A percentile compares a stretch with the other conserved stretches of the same genome.
These are phyloP conservation scores for Diutina neorugosa DNA, from an alignment of 1,139 yeast genomes.

Conservation along the genomic window DNA sequence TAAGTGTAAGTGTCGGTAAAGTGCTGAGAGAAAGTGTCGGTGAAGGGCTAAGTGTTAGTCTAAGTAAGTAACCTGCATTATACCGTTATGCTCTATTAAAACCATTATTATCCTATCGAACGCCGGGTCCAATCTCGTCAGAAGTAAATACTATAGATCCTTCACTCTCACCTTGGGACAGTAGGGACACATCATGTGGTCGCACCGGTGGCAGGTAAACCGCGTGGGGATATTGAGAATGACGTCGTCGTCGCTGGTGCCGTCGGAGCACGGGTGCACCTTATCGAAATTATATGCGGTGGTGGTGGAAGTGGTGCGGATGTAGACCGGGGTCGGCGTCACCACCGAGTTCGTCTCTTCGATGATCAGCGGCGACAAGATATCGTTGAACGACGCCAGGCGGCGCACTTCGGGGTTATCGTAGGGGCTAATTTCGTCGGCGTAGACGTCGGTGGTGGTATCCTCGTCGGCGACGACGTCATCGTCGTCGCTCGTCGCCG, in stretches of 20 bases:
- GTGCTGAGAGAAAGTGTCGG: no score
- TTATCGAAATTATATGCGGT: neutral
- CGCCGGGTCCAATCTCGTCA: neutral
- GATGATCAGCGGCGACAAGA: neutral
- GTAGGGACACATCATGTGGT: slow-evolving; percentile 45
- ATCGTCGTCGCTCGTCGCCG: no score
- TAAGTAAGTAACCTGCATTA: neutral
- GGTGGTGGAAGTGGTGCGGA: slow-evolving; percentile 1
- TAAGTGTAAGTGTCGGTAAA: no score
- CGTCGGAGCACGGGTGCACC: neutral
- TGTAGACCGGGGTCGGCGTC: slow-evolving; percentile 2
- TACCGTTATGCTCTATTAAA: neutral
- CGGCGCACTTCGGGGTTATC: neutral
- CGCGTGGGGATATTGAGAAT: slow-evolving; percentile 18
- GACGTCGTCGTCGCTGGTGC: slow-evolving; percentile 17
- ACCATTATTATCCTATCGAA: neutral
- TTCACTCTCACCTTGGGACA: slow-evolving; percentile 32
- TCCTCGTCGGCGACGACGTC: neutral
- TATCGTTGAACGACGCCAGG: slow-evolving; percentile 1
- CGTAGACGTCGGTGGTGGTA: neutral
- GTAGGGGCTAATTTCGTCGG: neutral
- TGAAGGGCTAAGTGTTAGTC: no score
- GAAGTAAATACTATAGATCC: slow-evolving; percentile 12
- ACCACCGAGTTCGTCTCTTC: slow-evolving; percentile 1
- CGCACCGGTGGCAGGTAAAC: slow-evolving; percentile 34